A percentile compares a stretch with the other conserved stretches of the same genome.
These are phyloP conservation scores for Eucalyptus erythrocorys DNA, from an alignment of 345 rosid genomes.

Conservation along the genomic window DNA sequence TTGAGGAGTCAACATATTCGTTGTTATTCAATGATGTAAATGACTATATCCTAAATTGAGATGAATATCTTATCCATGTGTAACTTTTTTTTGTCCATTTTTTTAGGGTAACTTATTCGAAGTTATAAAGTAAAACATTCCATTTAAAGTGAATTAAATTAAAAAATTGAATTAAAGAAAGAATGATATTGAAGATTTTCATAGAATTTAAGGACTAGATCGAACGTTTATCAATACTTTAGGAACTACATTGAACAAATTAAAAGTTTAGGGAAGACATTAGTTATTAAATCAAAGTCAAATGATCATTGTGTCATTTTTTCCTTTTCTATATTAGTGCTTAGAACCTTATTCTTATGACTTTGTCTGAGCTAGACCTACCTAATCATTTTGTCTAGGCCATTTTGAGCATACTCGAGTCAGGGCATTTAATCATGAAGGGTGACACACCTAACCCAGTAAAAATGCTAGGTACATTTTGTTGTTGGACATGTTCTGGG, in stretches of 20 bases:
- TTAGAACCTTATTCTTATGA: not conserved
- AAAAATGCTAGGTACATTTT: not conserved
- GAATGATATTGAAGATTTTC: not conserved
- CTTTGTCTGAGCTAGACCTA: not conserved
- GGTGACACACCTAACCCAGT: not conserved
- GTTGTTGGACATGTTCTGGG: not conserved
- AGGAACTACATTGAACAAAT: rapidly evolving
- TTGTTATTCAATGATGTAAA: not conserved
- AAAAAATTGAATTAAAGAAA: not conserved
- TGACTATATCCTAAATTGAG: not conserved
- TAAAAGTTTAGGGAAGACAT: rapidly evolving
- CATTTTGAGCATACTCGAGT: not conserved
- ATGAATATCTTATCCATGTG: not conserved
- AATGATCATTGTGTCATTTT: not conserved
- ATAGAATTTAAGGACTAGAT: not conserved
- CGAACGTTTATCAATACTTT: rapidly evolving
- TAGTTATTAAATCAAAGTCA: not conserved
- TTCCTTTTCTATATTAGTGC: not conserved
- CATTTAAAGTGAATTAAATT: not conserved
- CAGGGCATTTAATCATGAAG: not conserved
- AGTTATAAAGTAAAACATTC: not conserved
- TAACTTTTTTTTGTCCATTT: not conserved
- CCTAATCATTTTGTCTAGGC: not conserved
- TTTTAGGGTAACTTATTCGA: not conserved
- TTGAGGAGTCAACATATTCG: not conserved